These are phyloP conservation scores for Sugiyamaella neomexicana DNA, from an alignment of 1,139 yeast genomes.

Conservation along the genomic window DNA sequence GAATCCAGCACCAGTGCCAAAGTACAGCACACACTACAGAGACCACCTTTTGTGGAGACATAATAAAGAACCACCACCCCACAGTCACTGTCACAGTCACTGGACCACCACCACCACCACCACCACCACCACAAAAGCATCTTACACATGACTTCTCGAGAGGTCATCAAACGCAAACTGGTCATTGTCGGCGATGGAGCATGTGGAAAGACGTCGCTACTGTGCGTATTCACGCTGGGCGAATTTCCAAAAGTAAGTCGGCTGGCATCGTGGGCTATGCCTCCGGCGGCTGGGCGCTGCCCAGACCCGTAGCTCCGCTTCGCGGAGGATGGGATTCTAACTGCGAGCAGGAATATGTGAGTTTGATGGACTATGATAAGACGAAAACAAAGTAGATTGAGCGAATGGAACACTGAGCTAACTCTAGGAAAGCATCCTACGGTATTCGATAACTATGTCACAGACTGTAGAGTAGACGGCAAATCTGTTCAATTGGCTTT, in stretches of 20 bases:
- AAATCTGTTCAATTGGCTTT: constrained; percentile 84
- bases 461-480: constrained; percentile 91
- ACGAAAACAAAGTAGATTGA: too few species aligned
- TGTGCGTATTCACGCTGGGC: constrained; percentile 89
- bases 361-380: constrained; percentile 3
- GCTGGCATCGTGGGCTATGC: not conserved
- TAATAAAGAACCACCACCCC: too few species aligned
- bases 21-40: too few species aligned
- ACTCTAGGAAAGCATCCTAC: constrained; percentile 81
- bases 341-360: constrained; percentile 16
- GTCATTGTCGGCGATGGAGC: constrained; percentile 97
- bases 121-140: too few species aligned
- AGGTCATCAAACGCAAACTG: constrained; percentile 53
- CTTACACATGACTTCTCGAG: constrained; percentile 21
- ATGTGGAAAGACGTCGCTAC: constrained; percentile 87
- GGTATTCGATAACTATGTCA: constrained; percentile 91
- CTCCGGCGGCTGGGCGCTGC: not conserved
- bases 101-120: too few species aligned
- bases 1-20: too few species aligned
- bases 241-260: constrained; percentile 54
- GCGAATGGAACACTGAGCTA: not conserved
- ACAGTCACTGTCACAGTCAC: too few species aligned
- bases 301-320: not conserved
- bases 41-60: too few species aligned
- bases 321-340: not conserved